A percentile compares a stretch with the other conserved stretches of the same genome.
These are phyloP conservation scores for Phytopythium mirpurense DNA, from an alignment of 352 stramenopile genomes.

Conservation along the genomic window DNA sequence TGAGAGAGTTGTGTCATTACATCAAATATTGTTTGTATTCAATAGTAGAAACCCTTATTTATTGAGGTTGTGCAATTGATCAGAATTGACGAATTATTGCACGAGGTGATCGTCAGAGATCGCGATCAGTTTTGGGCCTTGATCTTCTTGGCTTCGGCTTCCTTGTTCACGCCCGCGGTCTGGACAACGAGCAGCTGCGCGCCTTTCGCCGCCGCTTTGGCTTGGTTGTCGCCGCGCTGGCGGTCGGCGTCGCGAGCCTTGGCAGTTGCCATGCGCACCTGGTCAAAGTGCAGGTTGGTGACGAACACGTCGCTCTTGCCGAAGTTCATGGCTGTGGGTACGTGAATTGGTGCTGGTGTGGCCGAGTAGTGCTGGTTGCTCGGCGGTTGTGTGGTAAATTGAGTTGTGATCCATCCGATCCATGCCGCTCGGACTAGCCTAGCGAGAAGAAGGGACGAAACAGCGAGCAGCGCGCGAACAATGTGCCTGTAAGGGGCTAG, in stretches of 20 bases:
- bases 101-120: too few species aligned
- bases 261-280: background rate
- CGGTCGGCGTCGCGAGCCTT: background rate
- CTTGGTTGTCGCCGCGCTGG: conserved; percentile 1
- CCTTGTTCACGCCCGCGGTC: background rate
- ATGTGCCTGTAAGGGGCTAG: too few species aligned
- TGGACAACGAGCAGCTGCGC: background rate
- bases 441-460: too few species aligned
- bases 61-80: too few species aligned
- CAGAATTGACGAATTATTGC: too few species aligned
- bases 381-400: background rate
- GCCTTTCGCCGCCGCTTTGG: background rate
- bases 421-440: too few species aligned
- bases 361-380: too few species aligned
- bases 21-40: too few species aligned
- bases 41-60: too few species aligned
- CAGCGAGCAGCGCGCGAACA: too few species aligned
- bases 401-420: background rate
- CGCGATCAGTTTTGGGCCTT: background rate
- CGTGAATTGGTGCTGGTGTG: background rate
- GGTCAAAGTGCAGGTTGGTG: conserved; percentile 2
- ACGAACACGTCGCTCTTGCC: background rate
- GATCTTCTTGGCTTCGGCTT: background rate
- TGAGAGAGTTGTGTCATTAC: too few species aligned
- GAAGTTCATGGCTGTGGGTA: background rate